Conservation (phyloP, 805 yeast genomes). For the Yarrowia bubula region DNA sequence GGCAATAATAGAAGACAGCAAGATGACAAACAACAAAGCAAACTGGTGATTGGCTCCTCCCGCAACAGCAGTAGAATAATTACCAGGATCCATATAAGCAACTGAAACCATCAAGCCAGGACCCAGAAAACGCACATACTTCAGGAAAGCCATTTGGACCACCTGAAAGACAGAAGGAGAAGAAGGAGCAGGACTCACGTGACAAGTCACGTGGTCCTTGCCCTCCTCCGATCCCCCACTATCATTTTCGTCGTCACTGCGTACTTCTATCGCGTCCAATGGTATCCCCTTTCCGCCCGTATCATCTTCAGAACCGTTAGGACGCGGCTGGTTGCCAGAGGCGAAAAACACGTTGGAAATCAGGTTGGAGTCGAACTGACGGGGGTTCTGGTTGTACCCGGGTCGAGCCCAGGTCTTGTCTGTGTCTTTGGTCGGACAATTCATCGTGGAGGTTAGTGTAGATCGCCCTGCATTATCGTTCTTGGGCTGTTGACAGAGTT, state of each 20-base stretch:
- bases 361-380: conserved; percentile 5
- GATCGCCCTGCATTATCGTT: conserved; percentile 9
- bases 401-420: conserved; percentile 20
- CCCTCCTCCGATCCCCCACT: background rate
- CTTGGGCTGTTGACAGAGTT: background rate
- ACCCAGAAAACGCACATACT: conserved; percentile 71
- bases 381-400: conserved; percentile 19
- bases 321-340: conserved; percentile 1
- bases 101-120: conserved; percentile 95
- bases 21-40: conserved; percentile 71
- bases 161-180: background rate
- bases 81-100: conserved; percentile 97
- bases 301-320: background rate
- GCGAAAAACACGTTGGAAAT: conserved; percentile 3
- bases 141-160: conserved; percentile 4
- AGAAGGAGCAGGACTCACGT: background rate
- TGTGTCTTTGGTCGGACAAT: conserved; percentile 20
- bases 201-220: background rate
- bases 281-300: background rate
- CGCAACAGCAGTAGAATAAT: conserved; percentile 90
- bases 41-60: conserved; percentile 88
- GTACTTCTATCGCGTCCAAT: background rate
- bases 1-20: conserved; percentile 81
- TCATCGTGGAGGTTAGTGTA: background rate
- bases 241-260: background rate